phyloP scores from a whole-genome alignment of 176 grass and related monocot genomes.

The Elaeis guineensis region DNA sequence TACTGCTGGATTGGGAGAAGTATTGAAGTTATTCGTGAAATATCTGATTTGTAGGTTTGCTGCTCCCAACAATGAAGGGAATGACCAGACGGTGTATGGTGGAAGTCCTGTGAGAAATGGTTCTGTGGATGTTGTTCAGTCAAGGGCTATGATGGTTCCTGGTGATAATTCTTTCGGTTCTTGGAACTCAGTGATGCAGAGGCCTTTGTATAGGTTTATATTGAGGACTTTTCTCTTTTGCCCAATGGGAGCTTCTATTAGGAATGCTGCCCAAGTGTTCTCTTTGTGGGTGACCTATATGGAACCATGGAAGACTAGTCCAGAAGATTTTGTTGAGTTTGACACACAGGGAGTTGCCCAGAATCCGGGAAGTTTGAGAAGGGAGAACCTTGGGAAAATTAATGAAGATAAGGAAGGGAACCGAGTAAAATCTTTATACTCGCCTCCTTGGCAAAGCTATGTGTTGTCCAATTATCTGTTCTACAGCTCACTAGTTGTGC shows the following conservation, averaged over 20 bases:
- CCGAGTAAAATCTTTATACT: conserved; percentile 28
- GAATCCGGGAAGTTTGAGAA: conserved; percentile 14
- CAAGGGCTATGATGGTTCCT: background rate
- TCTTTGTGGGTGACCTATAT: conserved; percentile 73
- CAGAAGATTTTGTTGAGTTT: conserved; percentile 40
- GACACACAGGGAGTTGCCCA: conserved; percentile 16
- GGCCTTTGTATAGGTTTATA: conserved; percentile 75
- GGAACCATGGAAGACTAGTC: conserved; percentile 74
- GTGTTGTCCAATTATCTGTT: conserved; percentile 88
- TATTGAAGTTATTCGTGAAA: conserved; percentile 58
- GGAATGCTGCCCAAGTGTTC: conserved; percentile 53
- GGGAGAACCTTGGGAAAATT: background rate
- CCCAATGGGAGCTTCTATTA: conserved; percentile 43
- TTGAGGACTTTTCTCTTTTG: conserved; percentile 77
- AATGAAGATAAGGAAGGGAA: conserved; percentile 17
- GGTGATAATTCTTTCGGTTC: conserved; percentile 23
- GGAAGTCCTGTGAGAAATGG: conserved; percentile 25
- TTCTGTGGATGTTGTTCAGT: background rate
- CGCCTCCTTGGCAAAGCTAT: conserved; percentile 42
- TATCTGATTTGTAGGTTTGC: conserved; percentile 37
- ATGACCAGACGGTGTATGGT: conserved; percentile 14
- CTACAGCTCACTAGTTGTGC: conserved; percentile 77
- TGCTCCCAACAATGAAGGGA: conserved; percentile 1
- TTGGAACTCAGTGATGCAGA: conserved; percentile 57
- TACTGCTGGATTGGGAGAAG: conserved; percentile 50